Base-by-base conservation (phyloP, 495 filamentous ascomycete species). In the Daldinia grandis region DNA sequence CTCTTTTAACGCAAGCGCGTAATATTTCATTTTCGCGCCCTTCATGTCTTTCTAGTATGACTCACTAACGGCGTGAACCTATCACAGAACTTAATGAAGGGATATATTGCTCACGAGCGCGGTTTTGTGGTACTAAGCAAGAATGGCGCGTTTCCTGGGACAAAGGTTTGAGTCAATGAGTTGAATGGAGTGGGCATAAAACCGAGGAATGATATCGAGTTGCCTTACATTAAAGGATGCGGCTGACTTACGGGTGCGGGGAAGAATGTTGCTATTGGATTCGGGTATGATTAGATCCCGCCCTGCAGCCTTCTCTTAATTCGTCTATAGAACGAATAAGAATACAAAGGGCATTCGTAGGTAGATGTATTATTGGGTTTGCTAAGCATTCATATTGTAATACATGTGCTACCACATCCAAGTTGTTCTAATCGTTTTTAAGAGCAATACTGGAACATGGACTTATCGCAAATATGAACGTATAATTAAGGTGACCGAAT, bases 121-220 rank as follows among this genome's bases (percentile, higher is more conserved):
- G 92, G 92, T 61, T 92, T 91, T 57, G 90, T 98, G 19, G 95
- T 99, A 31, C 81, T 99, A 62, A 97, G 92, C 78, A 97, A 97
- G 78, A 88, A 82, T 24, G 92, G 92, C 47, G 94, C 95, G 4
- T 99, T 99, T 76, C 95, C 95, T 1, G 95, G 95, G n/a, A 99
- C 95, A 5, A 92, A 92, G 12, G 89, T 98, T 55, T 97, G 87
- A 91, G 65, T 66, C 65, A 59, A 51, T 42, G 28, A 31, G 24
- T 24, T 44, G 28, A 24, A 64, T 7, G 21, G 54, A n/a, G 25
- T 56, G 27, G 50, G 38, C 6, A 28, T n/a, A 57, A 8, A 64
- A 40, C 47, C 31, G 33, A 38, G 37, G 3, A n/a, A 9, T 25
- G 15, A 28, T 33, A 65, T 50, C 24, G 19, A 49, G 56, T 21